Evolutionary conservation across 1,284 basidiomycete genomes (phyloP), one percentile per base, ranked within the genome.

Genomic region (Apiotrichum gamsii): DNA sequence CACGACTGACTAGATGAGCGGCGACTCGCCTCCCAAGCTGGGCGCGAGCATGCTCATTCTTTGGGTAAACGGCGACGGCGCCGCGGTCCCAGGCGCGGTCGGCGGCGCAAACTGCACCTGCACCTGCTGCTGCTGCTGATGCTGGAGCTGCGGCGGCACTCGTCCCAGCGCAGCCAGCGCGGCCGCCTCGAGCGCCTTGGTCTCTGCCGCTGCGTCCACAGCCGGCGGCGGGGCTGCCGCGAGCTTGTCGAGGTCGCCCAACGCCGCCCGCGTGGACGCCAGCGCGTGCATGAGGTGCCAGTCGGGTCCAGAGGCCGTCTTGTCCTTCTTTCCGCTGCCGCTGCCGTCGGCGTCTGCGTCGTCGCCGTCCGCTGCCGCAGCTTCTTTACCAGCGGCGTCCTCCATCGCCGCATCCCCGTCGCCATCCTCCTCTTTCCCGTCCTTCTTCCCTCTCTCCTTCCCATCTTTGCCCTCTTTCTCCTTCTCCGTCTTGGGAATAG

Each of bases 211-310:
- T 5, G 32, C 31, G 25, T 68, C 59, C 1, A 41, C 19, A 3
- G 5, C 20, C 3, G 49, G 40, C 18, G 43, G 18, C 0, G 60
- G 57, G 2, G 46, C 33, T 4, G 47, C 42, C 0, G 65, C 54
- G 16, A 61, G 42, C 13, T 34, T 42, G 21, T 62, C 52, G 2
- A 67, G 51, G 6, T 51, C 49, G 1, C 45, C 39, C 14, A 67
- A 38, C 0, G 64, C 49, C 4, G 48, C 39, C 6, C 59, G 53
- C 20, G 68, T 68, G 4, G 60, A 47, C 20, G 49, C 41, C 0
- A 70, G 53, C 3, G 68, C 66, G 42, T 67, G 57, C 39, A 61
- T 61, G 21, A 70, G 59, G 40, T 60, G 55, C 56, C 58, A 68
- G 47, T 70, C 65, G 4, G 63, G 60, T 25, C 28, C 28, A 9